Evolutionary conservation across 441 rosid genomes (phyloP), one percentile per base, ranked within the genome.

Genomic region (Euphorbia celastroides): DNA sequence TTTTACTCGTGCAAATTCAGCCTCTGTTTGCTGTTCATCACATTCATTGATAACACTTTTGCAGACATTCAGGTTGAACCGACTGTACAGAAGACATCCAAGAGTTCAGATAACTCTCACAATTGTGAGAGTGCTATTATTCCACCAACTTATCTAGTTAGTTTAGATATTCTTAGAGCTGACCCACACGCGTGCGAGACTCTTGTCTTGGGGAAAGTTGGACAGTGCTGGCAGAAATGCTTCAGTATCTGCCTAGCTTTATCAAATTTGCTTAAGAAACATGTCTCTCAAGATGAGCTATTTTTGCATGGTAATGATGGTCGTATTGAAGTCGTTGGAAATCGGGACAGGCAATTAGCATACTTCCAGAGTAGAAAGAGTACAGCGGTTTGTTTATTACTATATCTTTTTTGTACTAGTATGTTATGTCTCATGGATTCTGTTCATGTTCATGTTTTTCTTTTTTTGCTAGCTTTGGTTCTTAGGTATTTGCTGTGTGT

Each of bases 71-170:
- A 73, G 64, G 70, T 48, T 60, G 84, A 78, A 67, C 70, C 75
- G 57, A 51, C 73, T 41, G 67, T 67, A 52, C 69, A 62, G 66
- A 74, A 66, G 67, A n/a, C n/a, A n/a, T 69, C 65, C 60, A 60
- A 64, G 50, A 76, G 78, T 70, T 41, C 44, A 41, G 68, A 69
- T 32, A 67, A 69, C 69, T 72, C 64, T 66, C 66, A 80, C 57
- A 83, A 74, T 77, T 67, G 46, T 72, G 46, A 25, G 54, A 70
- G 69, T 66, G 55, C 62, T 50, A 72, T 78, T 75, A 62, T 59
- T 74, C 80, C 81, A 44, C 99, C 95, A 63, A 88, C 86, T 61
- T 94, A 94, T 78, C 60, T 84, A 59, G 94, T 92, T 74, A 81
- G 86, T 74, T 81, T 89, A 74, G 97, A 94, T 82, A 71, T 78